These are phyloP conservation scores for Ambrosiella cleistominuta DNA, from an alignment of 2,329 filamentous ascomycete genomes.

Conservation along the genomic window DNA sequence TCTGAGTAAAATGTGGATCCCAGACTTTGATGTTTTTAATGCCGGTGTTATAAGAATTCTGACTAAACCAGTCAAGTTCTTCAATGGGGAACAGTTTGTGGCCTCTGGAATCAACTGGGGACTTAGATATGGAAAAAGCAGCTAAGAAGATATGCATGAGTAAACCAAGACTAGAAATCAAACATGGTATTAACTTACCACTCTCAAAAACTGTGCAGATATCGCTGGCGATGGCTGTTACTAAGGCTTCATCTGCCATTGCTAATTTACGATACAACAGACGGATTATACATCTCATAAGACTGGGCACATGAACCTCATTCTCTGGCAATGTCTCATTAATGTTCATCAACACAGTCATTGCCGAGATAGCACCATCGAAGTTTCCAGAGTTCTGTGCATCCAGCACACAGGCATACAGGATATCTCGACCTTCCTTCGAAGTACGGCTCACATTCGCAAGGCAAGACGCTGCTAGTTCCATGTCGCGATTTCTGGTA, in stretches of 20 bases:
- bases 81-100: conserved; percentile 36
- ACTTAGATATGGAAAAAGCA: conserved; percentile 24
- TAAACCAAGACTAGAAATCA: neutral
- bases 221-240: conserved; percentile 24
- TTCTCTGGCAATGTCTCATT: conserved; percentile 15
- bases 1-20: conserved; percentile 33
- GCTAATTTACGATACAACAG: conserved; percentile 28
- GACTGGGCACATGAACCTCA: conserved; percentile 20
- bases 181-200: conserved; percentile 20
- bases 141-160: conserved; percentile 18
- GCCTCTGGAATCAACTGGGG: conserved; percentile 23
- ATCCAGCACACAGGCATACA: conserved; percentile 69
- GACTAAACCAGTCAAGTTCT: conserved; percentile 72
- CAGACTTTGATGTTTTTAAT: conserved; percentile 41
- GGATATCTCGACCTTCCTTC: conserved; percentile 35
- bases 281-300: conserved; percentile 34
- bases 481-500: conserved; percentile 38
- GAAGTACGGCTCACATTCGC: conserved; percentile 37
- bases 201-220: conserved; percentile 34
- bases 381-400: conserved; percentile 50
- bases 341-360: conserved; percentile 20
- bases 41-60: conserved; percentile 63
- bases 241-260: conserved; percentile 15
- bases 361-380: conserved; percentile 29
- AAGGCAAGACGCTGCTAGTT: conserved; percentile 46